phyloP scores from a whole-genome alignment of 345 rosid species.

The Eutrema heterophyllum region DNA sequence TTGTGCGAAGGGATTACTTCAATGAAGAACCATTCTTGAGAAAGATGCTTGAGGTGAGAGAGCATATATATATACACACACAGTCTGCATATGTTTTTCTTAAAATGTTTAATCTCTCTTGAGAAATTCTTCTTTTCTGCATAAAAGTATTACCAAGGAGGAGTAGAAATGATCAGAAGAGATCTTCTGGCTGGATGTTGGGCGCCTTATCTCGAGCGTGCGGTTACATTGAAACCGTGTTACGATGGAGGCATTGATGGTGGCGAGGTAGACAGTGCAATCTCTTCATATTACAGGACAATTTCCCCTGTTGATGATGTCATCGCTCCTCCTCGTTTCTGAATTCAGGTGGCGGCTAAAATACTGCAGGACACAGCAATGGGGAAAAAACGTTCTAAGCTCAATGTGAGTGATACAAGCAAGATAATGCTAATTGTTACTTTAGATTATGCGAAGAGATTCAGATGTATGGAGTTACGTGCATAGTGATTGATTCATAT shows the following conservation, averaged over 20 bases:
- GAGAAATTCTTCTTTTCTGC: background rate
- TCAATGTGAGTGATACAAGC: conserved; percentile 48
- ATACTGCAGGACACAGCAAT: conserved; percentile 80
- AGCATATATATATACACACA: background rate
- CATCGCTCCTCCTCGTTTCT: background rate
- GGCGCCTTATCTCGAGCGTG: conserved; percentile 91
- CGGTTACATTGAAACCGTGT: conserved; percentile 76
- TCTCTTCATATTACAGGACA: conserved; percentile 1
- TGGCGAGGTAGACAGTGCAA: conserved; percentile 61
- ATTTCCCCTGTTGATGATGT: background rate
- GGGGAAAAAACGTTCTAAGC: conserved; percentile 70
- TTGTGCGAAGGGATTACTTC: conserved; percentile 90
- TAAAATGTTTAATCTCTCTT: background rate
- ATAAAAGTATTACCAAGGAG: conserved; percentile 66
- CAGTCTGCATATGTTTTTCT: background rate
- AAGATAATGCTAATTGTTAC: background rate
- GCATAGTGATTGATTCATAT: background rate
- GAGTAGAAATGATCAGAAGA: conserved; percentile 96
- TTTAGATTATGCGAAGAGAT: background rate
- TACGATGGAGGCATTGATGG: conserved; percentile 81
- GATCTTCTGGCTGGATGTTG: conserved; percentile 86
- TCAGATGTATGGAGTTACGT: background rate
- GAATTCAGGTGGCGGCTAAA: conserved; percentile 69
- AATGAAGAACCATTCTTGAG: conserved; percentile 93
- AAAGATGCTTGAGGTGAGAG: conserved; percentile 84